Conservation (phyloP, 2,329 filamentous ascomycete species). For the Trichoderma sp. region DNA sequence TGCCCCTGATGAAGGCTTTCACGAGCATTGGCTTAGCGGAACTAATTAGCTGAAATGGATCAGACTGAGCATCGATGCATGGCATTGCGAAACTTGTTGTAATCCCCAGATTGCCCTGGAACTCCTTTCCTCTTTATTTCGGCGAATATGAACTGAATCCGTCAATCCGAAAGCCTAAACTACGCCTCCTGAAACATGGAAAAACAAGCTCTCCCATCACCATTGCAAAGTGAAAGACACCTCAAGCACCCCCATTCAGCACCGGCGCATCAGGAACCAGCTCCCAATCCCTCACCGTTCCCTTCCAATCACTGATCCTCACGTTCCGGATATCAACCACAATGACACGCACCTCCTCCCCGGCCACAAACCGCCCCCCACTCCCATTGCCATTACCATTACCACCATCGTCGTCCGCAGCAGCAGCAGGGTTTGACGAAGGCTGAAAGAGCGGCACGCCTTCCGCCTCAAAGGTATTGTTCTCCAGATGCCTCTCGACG, state of each 20-base stretch:
- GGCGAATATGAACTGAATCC: background rate
- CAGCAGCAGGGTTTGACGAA: slow-evolving; percentile 38
- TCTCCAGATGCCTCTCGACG: slow-evolving; percentile 79
- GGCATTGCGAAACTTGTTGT: too few species aligned
- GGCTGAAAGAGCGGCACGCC: slow-evolving; percentile 40
- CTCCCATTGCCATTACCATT: slow-evolving; percentile 50
- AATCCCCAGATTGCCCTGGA: too few species aligned
- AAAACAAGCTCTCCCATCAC: background rate
- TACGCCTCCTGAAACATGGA: slow-evolving; percentile 4
- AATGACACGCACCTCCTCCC: slow-evolving; percentile 83
- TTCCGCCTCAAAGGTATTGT: slow-evolving; percentile 78
- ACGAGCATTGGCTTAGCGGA: background rate
- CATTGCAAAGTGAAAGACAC: too few species aligned
- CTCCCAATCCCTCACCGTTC: slow-evolving; percentile 80
- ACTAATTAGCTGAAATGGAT: background rate
- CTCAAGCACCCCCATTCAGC: slow-evolving; percentile 48
- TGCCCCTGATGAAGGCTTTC: background rate
- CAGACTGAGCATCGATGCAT: background rate
- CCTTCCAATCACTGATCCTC: slow-evolving; percentile 92
- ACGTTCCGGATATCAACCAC: slow-evolving; percentile 83
- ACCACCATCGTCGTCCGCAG: slow-evolving; percentile 19
- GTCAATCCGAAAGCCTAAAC: background rate
- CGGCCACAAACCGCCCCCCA: slow-evolving; percentile 71
- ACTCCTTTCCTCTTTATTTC: background rate
- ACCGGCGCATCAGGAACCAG: slow-evolving; percentile 44